A percentile compares a stretch with the other conserved stretches of the same genome.
These are phyloP conservation scores for Chenopodium suecicum DNA, from an alignment of 148 eudicot species.

Conservation along the genomic window DNA sequence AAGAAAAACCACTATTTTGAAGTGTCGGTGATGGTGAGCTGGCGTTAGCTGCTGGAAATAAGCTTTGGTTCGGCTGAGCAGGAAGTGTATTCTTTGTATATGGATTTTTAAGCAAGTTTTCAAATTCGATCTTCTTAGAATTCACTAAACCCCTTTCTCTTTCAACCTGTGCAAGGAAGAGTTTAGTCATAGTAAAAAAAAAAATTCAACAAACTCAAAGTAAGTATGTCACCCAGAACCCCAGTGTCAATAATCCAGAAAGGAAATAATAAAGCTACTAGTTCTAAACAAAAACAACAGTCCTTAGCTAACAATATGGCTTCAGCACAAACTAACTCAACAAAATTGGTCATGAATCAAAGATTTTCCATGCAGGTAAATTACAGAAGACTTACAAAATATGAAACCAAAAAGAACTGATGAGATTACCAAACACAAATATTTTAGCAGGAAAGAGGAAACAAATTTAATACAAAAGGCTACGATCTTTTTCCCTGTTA, in stretches of 20 bases:
- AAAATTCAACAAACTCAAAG: background rate
- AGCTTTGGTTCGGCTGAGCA: slow-evolving; percentile 39
- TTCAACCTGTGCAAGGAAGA: slow-evolving; percentile 61
- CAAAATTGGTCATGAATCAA: background rate
- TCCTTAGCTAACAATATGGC: slow-evolving; percentile 2
- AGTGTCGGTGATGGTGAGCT: slow-evolving; percentile 34
- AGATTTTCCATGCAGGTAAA: background rate
- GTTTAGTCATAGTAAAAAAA: background rate
- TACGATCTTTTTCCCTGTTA: background rate
- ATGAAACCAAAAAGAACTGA: background rate
- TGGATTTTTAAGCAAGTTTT: slow-evolving; percentile 62
- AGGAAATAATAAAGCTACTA: background rate
- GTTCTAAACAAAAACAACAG: background rate
- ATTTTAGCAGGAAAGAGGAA: background rate
- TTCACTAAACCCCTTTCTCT: slow-evolving; percentile 75
- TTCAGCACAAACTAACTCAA: background rate
- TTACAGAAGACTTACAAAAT: background rate
- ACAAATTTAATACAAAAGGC: background rate
- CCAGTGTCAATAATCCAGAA: background rate
- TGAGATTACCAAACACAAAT: background rate
- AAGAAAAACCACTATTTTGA: slow-evolving; percentile 41
- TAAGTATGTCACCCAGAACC: background rate
- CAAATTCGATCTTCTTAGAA: slow-evolving; percentile 65
- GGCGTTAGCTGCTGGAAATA: slow-evolving; percentile 40
- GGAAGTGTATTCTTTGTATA: slow-evolving; percentile 37